Base-by-base conservation (phyloP, 805 yeast genomes). In the Grigorovia yakushimaensis region DNA sequence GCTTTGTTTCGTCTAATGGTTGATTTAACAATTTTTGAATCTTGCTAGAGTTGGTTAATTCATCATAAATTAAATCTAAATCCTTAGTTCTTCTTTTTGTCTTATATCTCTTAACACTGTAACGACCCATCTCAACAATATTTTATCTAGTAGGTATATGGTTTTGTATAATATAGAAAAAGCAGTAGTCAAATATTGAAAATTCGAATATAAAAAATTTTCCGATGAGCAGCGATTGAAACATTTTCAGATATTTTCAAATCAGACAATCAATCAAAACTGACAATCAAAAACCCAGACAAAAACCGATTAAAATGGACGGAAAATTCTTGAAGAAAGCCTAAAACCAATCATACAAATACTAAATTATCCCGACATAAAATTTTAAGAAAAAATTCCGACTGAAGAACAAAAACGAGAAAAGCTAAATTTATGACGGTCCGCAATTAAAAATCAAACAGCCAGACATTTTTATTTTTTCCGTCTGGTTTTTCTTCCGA, bases 71-170 rank as follows among this genome's bases (percentile, higher is more conserved):
- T 58, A 82, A 77, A 61, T 93, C 98, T 49, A 86, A 70, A 59
- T 88, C 97, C 63, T 82, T 78, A 2, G 82, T 79, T 74, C 88
- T 79, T 75, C 95, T 80, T 66, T 84, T 89, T 5, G 96, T 88
- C 73, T 89, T 89, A 65, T 86, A 89, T 64, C 89, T 76, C 64
- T 79, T 82, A 22, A 84, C 89, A 49, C 89, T 81, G 62, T 85
- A 85, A 71, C 95, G 79, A 47, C 95, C 95, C 96, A 87, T 87
- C 41, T 40, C 15, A 22, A 8, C 20, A 37, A 23, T 33, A 30
- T 30, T 9, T 33, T 33, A n/a, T 33, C 6, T 33, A 23, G 27
- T 23, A 23, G 9, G 9, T 23, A 23, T 23, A 23, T 9, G 6
- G 9, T 6, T 23, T 23, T 23, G 27, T 23, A 23, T 23, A 23